Base-by-base conservation (phyloP, 169 alveolate genomes). In the Condylostoma magnum region DNA sequence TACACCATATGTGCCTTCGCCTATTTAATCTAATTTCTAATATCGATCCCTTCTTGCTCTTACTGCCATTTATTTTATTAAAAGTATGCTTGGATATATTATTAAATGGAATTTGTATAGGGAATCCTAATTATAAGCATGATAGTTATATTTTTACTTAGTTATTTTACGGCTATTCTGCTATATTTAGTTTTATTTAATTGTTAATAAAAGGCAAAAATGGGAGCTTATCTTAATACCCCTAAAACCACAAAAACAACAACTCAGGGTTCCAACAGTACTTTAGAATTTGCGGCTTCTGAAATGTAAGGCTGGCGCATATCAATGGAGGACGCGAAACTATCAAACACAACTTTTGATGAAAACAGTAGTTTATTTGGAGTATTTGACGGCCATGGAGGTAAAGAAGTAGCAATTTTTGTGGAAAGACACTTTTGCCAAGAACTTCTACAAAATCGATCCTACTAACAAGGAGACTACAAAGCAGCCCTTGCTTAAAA, bases 1-100 rank as follows among this genome's bases (percentile, higher is more conserved):
- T 33, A 98, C 99, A 37, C 99, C 99, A 86, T 98, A 98, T 38
- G 99, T 98, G 37, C 99, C 99, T 76, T 98, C 99, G 22, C 99
- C 99, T 18, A 98, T 97, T 93, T 92, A 97, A 75, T 96, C 99
- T 66, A 97, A 84, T 79, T 95, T 96, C 79, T 95, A 97, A 79
- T 97, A 97, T 63, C 93, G 87, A 82, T 96, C 98, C 58, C 79
- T 77, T 58, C 76, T 73, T 50, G 37, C 6, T 31, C 1, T 43
- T 83, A 44, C 1, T 74, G 52, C 72, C 33, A 50, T 50, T 50
- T 50, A 50, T 30, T 50, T 10, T 22, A 15, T 50, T 12, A 50
- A 50, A n/a, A n/a, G 15, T 41, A 41, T 41, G 48, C n/a, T n/a
- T n/a, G n/a, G n/a, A n/a, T n/a, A n/a, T n/a, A n/a, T n/a, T n/a